A percentile compares a stretch with the other conserved stretches of the same genome.
Conservation (phyloP, 805 yeast genomes). For the Saturnispora sanitii region DNA sequence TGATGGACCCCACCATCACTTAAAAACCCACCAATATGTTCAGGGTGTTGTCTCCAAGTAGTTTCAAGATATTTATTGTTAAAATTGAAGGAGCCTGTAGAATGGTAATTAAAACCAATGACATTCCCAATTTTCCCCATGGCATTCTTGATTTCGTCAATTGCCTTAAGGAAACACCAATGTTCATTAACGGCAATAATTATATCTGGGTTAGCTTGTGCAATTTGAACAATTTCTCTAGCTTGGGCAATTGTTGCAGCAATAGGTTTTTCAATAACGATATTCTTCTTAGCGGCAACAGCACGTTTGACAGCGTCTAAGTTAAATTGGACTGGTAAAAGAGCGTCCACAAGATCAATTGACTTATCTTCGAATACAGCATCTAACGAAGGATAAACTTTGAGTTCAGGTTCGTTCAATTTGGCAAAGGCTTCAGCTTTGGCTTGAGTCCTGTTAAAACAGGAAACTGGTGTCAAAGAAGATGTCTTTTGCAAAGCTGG, state of each 20-base stretch:
- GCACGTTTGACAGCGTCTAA: conserved; percentile 60
- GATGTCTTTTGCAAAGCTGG: conserved; percentile 54
- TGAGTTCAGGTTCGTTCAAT: conserved; percentile 37
- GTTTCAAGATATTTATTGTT: conserved; percentile 57
- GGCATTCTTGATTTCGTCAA: conserved; percentile 42
- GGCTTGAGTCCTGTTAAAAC: conserved; percentile 71
- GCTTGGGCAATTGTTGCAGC: conserved; percentile 83
- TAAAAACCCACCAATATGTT: conserved; percentile 86
- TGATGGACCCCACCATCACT: conserved; percentile 98
- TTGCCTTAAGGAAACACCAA: conserved; percentile 67
- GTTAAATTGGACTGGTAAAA: conserved; percentile 83
- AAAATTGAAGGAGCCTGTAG: conserved; percentile 64
- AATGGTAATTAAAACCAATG: conserved; percentile 57
- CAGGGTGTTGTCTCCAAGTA: conserved; percentile 81
- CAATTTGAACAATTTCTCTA: conserved; percentile 58
- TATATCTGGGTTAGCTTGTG: conserved; percentile 44
- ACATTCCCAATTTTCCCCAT: conserved; percentile 65
- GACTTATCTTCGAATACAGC: conserved; percentile 55
- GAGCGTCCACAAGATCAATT: conserved; percentile 72
- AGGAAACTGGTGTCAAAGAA: conserved; percentile 51
- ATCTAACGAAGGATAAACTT: conserved; percentile 54
- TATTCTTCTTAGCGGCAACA: conserved; percentile 63
- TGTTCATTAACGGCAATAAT: conserved; percentile 79
- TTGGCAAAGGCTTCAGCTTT: conserved; percentile 76
- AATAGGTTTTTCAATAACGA: conserved; percentile 83